Percentiles rank a stretch among this genome's conserved stretches.
Evolutionary conservation across 1,139 yeast genomes (phyloP).

Genomic region (Arxiozyma heterogenica): DNA sequence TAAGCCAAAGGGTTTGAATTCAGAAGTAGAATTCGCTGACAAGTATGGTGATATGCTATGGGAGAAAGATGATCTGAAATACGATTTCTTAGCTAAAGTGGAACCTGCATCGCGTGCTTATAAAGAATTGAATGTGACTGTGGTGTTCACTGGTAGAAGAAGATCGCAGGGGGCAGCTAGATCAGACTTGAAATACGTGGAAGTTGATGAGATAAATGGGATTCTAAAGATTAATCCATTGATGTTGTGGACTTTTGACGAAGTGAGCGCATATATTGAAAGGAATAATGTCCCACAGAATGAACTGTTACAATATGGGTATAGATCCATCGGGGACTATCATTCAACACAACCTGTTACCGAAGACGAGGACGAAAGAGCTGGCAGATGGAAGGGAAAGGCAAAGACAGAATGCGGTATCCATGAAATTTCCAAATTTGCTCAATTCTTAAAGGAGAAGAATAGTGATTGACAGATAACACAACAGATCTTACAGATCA

Average conservation of each 20-base stretch:
- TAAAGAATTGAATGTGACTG: conserved; percentile 56
- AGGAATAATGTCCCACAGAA: conserved; percentile 74
- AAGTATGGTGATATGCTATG: conserved; percentile 71
- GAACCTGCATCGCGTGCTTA: conserved; percentile 90
- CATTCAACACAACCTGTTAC: conserved; percentile 86
- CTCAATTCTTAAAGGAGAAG: conserved; percentile 39
- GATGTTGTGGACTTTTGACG: conserved; percentile 70
- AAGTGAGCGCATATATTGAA: conserved; percentile 63
- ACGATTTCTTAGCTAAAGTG: conserved; percentile 83
- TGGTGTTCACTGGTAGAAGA: conserved; percentile 89
- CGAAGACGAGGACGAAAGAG: conserved; percentile 90
- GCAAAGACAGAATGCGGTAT: conserved; percentile 94
- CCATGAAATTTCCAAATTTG: conserved; percentile 68
- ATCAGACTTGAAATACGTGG: conserved; percentile 63
- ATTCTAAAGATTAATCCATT: conserved; percentile 83
- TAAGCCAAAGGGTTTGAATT: conserved; percentile 49
- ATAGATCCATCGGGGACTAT: conserved; percentile 90
- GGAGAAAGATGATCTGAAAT: conserved; percentile 72
- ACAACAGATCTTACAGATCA: background rate
- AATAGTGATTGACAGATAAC: background rate
- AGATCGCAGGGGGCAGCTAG: conserved; percentile 85
- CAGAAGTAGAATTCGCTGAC: conserved; percentile 56
- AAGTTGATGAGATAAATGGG: conserved; percentile 58
- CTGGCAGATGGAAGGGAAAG: conserved; percentile 95
- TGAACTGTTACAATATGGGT: conserved; percentile 73